A percentile compares a stretch with the other conserved stretches of the same genome.
Evolutionary conservation across 2,329 filamentous ascomycete species (phyloP).

Genomic region (Colletotrichum gigasporum): DNA sequence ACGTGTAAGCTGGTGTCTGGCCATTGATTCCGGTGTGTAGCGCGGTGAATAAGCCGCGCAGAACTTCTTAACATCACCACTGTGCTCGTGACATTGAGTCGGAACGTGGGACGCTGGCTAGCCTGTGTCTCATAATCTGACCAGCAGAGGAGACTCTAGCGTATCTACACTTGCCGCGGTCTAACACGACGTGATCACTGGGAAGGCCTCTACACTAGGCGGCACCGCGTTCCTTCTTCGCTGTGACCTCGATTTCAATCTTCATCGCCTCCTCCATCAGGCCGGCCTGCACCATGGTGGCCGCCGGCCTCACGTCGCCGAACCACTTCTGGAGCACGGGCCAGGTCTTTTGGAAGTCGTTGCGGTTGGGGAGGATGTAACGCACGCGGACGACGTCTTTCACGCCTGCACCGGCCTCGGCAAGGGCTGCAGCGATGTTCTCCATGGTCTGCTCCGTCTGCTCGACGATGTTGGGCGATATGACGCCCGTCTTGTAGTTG

Average conservation of each 20-base stretch:
- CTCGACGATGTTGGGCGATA: constrained; percentile 54
- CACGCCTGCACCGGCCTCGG: constrained; percentile 52
- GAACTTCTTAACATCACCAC: no score
- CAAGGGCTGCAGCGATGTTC: constrained; percentile 57
- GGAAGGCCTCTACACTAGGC: background rate
- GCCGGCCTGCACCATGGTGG: constrained; percentile 61
- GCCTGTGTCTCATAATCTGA: no score
- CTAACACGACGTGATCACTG: background rate
- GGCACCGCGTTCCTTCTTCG: constrained; percentile 31
- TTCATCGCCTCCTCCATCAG: constrained; percentile 60
- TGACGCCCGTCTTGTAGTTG: constrained; percentile 56
- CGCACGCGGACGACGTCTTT: constrained; percentile 60
- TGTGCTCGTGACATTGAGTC: no score
- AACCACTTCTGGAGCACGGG: constrained; percentile 60
- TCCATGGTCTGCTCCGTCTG: constrained; percentile 60
- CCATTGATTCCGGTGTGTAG: no score
- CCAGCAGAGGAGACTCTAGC: no score
- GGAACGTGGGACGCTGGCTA: no score
- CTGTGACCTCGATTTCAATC: constrained; percentile 55
- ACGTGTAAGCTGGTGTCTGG: no score
- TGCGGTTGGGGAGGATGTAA: constrained; percentile 59
- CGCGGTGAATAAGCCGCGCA: no score
- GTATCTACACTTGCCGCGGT: no score
- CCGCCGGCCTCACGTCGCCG: constrained; percentile 58
- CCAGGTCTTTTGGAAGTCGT: constrained; percentile 59